Evolutionary conservation across 176 grass and related monocot genomes (phyloP), one percentile per base, ranked within the genome.

Genomic region (Oryza punctata): DNA sequence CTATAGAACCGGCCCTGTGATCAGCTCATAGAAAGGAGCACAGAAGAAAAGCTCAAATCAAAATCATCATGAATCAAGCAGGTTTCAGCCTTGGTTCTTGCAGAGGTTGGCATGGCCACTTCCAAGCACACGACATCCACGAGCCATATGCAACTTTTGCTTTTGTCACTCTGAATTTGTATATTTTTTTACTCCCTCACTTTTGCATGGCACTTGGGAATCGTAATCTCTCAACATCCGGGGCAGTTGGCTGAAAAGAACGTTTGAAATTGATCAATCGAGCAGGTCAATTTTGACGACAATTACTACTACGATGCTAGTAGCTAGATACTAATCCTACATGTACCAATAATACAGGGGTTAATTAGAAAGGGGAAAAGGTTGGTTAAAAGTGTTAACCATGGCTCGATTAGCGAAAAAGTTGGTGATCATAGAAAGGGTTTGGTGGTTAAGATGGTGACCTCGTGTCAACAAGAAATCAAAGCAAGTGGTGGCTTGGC

Each of bases 211-310:
- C 26, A 60, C 1, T 10, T 27, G 41, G 13, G 1, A 35, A 46
- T 73, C 43, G 1, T 24, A 3, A 75, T 59, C 19, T 78, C 45
- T 72, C 57, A 1, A 1, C n/a, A 24, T 64, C 71, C 1, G 8
- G 23, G 19, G 75, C 26, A 27, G 76, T 67, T 69, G 81, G 75
- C 21, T 67, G 86, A 88, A 83, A 78, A 50, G 40, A 81, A 69
- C 37, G 43, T 50, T 21, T 3, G 8, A 35, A 35, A 35, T 35
- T 5, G 33, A 35, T 35, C 33, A 35, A 35, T 35, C 33, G 33
- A 35, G 0, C 33, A 35, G 33, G 33, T 35, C 33, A 35, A 35
- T 35, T 35, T 35, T 5, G 33, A 26, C 35, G 45, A 33, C 78
- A 76, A 68, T 69, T 67, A 81, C 60, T 69, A 75, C 24, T 3